Base-by-base conservation (phyloP, 2,329 filamentous ascomycete species). In the Rugonectria rugulosa region DNA sequence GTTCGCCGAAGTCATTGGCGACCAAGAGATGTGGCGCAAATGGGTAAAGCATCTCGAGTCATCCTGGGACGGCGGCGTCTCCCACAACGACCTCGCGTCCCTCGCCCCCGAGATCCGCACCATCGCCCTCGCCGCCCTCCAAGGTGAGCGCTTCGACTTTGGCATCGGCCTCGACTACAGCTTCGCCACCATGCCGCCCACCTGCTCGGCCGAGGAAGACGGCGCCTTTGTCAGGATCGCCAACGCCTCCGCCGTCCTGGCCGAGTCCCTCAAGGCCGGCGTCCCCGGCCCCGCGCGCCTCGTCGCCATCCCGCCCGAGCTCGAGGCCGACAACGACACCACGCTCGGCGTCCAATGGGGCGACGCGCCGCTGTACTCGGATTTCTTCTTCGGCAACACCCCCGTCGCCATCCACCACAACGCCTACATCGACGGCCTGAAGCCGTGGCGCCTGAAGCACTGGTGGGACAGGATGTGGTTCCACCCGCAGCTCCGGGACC, bases 381-480 rank as follows among this genome's bases (percentile, higher is more conserved):
- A 75, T 54, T 72, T 75, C 45, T 73, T 67, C 64, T 73, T 73
- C 15, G 73, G 73, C 24, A 64, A 64, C 15, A 67, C 70, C 1
- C 73, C 73, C 21, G 68, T 74, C 12, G 73, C 70, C 8, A 73
- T 75, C 41, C 72, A 75, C 46, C 73, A 75, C 53, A 72, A 75
- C 60, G 71, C 72, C n/a, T 73, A 72, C 63, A 53, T 70, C 23
- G 54, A 64, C 11, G 67, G 68, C 6, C 64, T 72, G 42, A 74
- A 75, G 56, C 45, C 64, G 4, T 68, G 59, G 50, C 63, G 73
- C 5, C 48, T 75, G 4, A 63, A 64, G 47, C 45, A 72, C 20
- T 75, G 72, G 72, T 75, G 73, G 73, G 59, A 59, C 47, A 67
- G 61, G 49, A 75, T 69, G 67, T 75, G 73, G 73, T 75, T 71